Evolutionary conservation across 2,329 filamentous ascomycete species (phyloP), one percentile per base, ranked within the genome.

Genomic region (Aspergillus quadrilineatus): DNA sequence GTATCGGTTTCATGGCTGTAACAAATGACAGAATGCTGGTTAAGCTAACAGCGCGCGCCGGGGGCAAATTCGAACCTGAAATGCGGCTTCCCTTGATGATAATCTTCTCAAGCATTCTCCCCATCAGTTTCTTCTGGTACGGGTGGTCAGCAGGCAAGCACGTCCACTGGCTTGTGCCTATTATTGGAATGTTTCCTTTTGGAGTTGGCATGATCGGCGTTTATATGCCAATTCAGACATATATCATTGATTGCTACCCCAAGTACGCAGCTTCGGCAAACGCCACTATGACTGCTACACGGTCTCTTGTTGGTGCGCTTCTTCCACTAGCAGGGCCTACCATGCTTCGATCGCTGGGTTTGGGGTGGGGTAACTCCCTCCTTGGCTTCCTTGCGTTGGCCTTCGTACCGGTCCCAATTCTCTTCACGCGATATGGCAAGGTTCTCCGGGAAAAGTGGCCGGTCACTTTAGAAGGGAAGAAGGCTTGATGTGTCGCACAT

Each of bases 321-420:
- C 78, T 88, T 1, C 85, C 85, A 0, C 72, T 88, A 1, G 85
- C 84, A 14, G 85, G 84, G 0, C 71, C 79, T 1, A 73, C 75
- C 67, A 63, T 82, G 77, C 80, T 79, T 58, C 50, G 63, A 0
- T 62, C 65, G 0, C 64, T 81, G 2, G 78, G 77, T 0, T 70
- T 79, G 32, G 79, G 78, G 2, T 80, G 78, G 78, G 79, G 79
- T 0, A 80, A 79, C 51, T 75, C 74, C 70, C 66, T 85, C 71
- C 58, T 88, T 68, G 80, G 81, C 66, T 80, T 85, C 55, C 65
- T 85, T 17, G 79, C 78, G 0, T 63, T 86, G 6, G 80, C 65
- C 0, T 67, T 86, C 37, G 81, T 65, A n/a, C 73, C 73, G 0
- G 59, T 74, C 29, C 65, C 70, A 6, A 39, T 59, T 4, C 14